These are phyloP conservation scores for Metarhizium humberi DNA, from an alignment of 2,329 filamentous ascomycete species.

Conservation along the genomic window DNA sequence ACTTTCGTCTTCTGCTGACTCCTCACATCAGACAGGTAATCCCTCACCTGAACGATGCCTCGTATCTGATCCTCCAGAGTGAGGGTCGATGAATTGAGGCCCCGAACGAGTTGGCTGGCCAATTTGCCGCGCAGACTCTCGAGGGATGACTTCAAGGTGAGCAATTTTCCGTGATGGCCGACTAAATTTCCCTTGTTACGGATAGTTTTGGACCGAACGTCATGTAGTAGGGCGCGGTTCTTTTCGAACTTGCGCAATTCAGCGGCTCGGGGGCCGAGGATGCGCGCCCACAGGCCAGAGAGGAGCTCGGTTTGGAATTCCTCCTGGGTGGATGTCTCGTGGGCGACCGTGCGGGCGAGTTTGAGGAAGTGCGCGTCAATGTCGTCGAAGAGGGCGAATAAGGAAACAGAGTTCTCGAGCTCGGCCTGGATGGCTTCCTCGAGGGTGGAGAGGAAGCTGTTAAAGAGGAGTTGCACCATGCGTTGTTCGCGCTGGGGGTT, in stretches of 20 bases:
- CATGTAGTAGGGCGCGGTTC: slow-evolving; percentile 70
- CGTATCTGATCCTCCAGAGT: slow-evolving; percentile 78
- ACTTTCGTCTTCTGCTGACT: slow-evolving; percentile 75
- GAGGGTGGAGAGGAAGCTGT: slow-evolving; percentile 75
- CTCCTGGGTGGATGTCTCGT: slow-evolving; percentile 75
- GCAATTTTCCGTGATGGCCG: slow-evolving; percentile 75
- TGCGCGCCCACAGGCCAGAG: slow-evolving; percentile 73
- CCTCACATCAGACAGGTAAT: slow-evolving; percentile 65
- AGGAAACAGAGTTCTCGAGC: slow-evolving; percentile 65
- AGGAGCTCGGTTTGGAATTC: slow-evolving; percentile 73
- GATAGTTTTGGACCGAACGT: slow-evolving; percentile 74
- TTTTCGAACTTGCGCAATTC: slow-evolving; percentile 85
- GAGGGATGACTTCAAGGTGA: slow-evolving; percentile 77
- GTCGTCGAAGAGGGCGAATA: slow-evolving; percentile 84
- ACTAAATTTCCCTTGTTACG: slow-evolving; percentile 80
- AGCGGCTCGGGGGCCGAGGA: slow-evolving; percentile 66
- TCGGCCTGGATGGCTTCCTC: slow-evolving; percentile 86
- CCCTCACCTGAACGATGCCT: slow-evolving; percentile 71
- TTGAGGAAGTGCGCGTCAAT: slow-evolving; percentile 89
- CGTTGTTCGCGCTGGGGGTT: slow-evolving; percentile 70
- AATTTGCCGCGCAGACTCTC: slow-evolving; percentile 78
- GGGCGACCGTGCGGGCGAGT: slow-evolving; percentile 73
- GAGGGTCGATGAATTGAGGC: slow-evolving; percentile 57
- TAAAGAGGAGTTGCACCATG: slow-evolving; percentile 74
- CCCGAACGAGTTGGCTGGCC: slow-evolving; percentile 72